Conservation (phyloP, 169 alveolate species). For the Eimeria necatrix region DNA sequence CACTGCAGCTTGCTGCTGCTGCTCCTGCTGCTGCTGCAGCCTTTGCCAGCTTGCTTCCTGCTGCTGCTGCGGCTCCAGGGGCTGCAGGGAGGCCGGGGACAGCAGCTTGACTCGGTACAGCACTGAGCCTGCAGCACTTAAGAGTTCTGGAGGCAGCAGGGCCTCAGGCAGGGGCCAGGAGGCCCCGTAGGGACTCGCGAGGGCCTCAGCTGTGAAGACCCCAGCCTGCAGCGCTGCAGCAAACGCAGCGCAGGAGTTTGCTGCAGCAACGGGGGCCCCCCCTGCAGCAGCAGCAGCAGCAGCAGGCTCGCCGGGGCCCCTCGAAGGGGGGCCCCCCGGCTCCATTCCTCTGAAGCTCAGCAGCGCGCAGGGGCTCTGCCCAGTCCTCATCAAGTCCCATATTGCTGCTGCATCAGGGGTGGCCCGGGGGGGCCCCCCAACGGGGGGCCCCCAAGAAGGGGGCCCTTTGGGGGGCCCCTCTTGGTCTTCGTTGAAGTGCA, state of each 20-base stretch:
- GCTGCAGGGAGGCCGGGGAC: neutral
- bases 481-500: neutral
- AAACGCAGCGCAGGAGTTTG: slow-evolving; percentile 16
- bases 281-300: neutral
- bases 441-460: no score
- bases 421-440: neutral
- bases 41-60: neutral
- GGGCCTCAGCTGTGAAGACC: slow-evolving; percentile 36
- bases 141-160: neutral
- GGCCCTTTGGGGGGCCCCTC: neutral
- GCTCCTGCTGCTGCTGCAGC: neutral
- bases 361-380: slow-evolving; percentile 37
- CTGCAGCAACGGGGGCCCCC: neutral
- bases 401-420: neutral
- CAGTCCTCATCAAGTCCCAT: neutral
- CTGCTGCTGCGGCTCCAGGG: slow-evolving; percentile 17
- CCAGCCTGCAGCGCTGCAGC: neutral
- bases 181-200: slow-evolving; percentile 1
- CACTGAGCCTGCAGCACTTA: slow-evolving; percentile 34
- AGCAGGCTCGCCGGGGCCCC: neutral
- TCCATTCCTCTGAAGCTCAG: slow-evolving; percentile 24
- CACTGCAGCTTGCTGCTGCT: slow-evolving; percentile 8
- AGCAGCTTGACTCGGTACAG: neutral
- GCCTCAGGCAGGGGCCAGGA: slow-evolving; percentile 5
- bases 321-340: neutral